Conservation (phyloP, 257 asterid genomes). For the Solanum paucissectum region DNA sequence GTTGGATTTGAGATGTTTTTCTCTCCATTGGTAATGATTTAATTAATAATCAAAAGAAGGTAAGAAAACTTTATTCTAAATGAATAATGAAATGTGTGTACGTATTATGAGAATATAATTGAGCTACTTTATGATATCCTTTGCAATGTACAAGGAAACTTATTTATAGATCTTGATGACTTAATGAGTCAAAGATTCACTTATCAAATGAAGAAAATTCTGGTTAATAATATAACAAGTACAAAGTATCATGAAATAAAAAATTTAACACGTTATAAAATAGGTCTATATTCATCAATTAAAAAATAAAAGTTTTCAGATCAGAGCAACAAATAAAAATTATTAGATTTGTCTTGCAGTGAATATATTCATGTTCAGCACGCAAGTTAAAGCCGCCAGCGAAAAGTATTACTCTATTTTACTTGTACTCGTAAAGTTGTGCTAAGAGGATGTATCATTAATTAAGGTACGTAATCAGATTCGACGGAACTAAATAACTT, state of each 20-base stretch:
- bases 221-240: neutral
- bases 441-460: neutral
- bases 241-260: neutral
- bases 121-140: neutral
- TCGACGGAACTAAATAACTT: neutral
- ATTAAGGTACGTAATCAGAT: neutral
- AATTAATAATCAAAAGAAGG: neutral
- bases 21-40: neutral
- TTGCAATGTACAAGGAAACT: neutral
- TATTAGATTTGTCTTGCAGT: neutral
- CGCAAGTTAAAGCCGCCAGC: neutral
- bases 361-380: neutral
- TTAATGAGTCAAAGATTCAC: neutral
- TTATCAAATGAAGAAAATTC: neutral
- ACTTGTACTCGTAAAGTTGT: neutral
- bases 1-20: conserved; percentile 20
- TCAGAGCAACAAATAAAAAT: neutral
- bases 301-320: neutral
- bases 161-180: neutral
- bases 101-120: neutral
- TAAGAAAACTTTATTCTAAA: neutral
- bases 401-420: neutral
- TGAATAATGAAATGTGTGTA: neutral
- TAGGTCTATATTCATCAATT: neutral
- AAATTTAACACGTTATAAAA: neutral